Evolutionary conservation across 768 basidiomycete species (phyloP), one percentile per base, ranked within the genome.

Genomic region (Tephrocybe sp.): DNA sequence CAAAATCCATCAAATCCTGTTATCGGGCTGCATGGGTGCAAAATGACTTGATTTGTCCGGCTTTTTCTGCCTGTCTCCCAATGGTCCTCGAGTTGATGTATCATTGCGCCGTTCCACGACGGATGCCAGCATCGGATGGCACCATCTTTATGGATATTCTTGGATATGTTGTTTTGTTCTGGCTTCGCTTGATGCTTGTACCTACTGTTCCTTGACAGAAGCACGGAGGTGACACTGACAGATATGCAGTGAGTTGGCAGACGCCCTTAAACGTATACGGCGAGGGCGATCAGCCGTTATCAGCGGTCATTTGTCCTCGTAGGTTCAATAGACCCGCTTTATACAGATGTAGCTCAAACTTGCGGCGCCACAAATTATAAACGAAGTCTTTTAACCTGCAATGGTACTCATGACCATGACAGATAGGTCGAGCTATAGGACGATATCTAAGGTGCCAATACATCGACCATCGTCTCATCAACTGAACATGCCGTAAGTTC

Each of bases 1-100:
- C 12, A 42, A 52, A 58, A 58, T 58, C 50, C 53, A 58, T 51
- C 50, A 54, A 51, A 54, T 45, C 57, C 38, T 36, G 5, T 7
- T 11, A 7, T 17, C 14, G 14, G n/a, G 4, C 9, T 4, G 34
- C 9, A 8, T 7, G 34, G 15, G 4, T 36, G 6, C 11, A 8
- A 36, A 36, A 36, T 12, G 34, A 14, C 34, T 30, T 5, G 28
- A 30, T 30, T 11, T 36, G 34, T 36, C 34, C 34, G 4, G 6
- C 15, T n/a, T 36, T 36, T 10, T n/a, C 34, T 30, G 28, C 34
- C 15, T n/a, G n/a, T n/a, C 15, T 36, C 9, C 34, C 34, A 36
- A n/a, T 36, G 34, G 34, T 11, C 28, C 6, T 9, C 15, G n/a
- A n/a, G 15, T 36, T n/a, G 34, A 36, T 36, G 34, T 15, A 36